Percentiles rank a stretch among this genome's conserved stretches.
Evolutionary conservation across 2,329 filamentous ascomycete species (phyloP).

Genomic region (Stenocarpella maydis): DNA sequence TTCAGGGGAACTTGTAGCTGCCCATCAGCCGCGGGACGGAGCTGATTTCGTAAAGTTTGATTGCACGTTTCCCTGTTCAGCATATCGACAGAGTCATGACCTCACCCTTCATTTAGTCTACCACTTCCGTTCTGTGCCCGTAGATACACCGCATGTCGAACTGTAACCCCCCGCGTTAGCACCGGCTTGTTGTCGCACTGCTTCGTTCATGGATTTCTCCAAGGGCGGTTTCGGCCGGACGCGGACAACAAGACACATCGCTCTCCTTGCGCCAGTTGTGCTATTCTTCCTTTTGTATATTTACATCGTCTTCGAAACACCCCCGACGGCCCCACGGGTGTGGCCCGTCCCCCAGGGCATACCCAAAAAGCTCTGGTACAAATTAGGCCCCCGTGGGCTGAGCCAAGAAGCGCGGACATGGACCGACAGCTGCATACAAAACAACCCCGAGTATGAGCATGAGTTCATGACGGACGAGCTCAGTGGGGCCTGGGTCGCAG

Average conservation of each 20-base stretch:
- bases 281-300: neutral
- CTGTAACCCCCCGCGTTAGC: no score
- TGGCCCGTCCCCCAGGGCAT: neutral
- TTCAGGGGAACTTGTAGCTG: no score
- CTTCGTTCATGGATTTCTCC: neutral
- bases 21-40: no score
- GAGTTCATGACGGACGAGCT: conserved; percentile 42
- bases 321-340: neutral
- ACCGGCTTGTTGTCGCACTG: neutral
- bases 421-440: conserved; percentile 43
- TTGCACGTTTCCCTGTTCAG: no score
- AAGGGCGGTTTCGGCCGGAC: neutral
- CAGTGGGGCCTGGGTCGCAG: conserved; percentile 63
- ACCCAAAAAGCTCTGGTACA: conserved; percentile 49
- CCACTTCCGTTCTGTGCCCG: no score
- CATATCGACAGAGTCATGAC: no score
- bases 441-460: conserved; percentile 40
- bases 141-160: no score
- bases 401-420: conserved; percentile 41
- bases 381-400: conserved; percentile 47
- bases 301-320: neutral
- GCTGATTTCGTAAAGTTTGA: no score
- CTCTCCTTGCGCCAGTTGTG: neutral
- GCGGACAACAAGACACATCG: neutral
- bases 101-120: no score